Percentiles rank a stretch among this genome's conserved stretches.
Evolutionary conservation across 1,139 yeast species (phyloP).

Genomic region (Saccharomyces hybrid): DNA sequence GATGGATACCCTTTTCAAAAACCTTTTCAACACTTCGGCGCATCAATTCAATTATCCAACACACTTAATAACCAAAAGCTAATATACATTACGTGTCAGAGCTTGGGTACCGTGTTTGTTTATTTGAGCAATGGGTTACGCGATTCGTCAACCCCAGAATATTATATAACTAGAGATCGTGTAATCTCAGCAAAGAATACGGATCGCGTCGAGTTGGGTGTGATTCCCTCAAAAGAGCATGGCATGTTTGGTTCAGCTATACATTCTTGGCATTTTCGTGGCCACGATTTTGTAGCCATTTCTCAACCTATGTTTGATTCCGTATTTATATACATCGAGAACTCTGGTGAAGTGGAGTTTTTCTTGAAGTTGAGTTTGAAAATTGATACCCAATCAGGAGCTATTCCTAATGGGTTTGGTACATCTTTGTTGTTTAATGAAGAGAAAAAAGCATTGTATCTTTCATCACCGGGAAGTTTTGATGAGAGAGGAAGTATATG

Average conservation of each 20-base stretch:
- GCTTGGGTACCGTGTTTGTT: conserved; percentile 32
- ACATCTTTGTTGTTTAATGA: conserved; percentile 22
- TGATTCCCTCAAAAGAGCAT: conserved; percentile 12
- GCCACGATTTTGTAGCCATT: conserved; percentile 12
- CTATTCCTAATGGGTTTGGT: conserved; percentile 33
- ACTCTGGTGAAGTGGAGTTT: conserved; percentile 9
- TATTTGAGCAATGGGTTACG: conserved; percentile 13
- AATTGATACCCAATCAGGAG: conserved; percentile 11
- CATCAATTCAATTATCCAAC: conserved; percentile 22
- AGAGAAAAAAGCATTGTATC: conserved; percentile 21
- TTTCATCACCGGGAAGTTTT: conserved; percentile 37
- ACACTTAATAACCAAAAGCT: conserved; percentile 10
- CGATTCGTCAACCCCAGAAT: conserved; percentile 10
- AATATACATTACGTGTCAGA: conserved; percentile 30
- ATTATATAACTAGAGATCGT: conserved; percentile 12
- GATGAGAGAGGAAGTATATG: conserved; percentile 40
- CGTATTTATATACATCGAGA: conserved; percentile 33
- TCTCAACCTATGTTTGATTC: conserved; percentile 18
- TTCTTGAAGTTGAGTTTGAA: conserved; percentile 14
- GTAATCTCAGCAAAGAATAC: conserved; percentile 7
- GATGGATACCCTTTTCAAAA: conserved; percentile 10
- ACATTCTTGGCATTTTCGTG: conserved; percentile 8
- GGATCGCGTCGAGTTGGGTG: not conserved
- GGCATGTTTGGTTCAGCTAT: conserved; percentile 19
- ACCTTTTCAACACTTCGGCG: conserved; percentile 37